These are phyloP conservation scores for Panus rudis DNA, from an alignment of 768 basidiomycete genomes.

Conservation along the genomic window DNA sequence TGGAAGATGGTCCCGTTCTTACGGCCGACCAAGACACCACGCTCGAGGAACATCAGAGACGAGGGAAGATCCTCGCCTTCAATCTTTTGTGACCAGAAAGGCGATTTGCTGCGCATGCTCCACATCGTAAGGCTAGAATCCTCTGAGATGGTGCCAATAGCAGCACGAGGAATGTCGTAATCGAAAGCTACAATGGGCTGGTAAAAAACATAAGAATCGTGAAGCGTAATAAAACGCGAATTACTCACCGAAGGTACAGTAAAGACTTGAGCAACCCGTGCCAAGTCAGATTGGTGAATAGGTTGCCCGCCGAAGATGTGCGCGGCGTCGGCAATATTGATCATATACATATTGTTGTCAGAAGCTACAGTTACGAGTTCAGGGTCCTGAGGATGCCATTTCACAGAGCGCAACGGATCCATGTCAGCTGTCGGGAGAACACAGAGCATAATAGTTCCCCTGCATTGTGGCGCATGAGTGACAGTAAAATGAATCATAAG, in stretches of 20 bases:
- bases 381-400: conserved; percentile 82
- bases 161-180: conserved; percentile 72
- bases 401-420: conserved; percentile 71
- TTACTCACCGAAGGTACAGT: conserved; percentile 60
- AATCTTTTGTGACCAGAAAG: conserved; percentile 71
- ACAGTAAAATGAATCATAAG: conserved; percentile 1
- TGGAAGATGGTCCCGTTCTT: conserved; percentile 84
- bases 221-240: neutral
- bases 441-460: conserved; percentile 63
- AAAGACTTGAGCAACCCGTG: conserved; percentile 62
- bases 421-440: conserved; percentile 52
- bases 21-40: conserved; percentile 78
- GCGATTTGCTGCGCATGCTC: conserved; percentile 71
- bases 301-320: conserved; percentile 58
- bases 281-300: conserved; percentile 61
- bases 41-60: conserved; percentile 78
- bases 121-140: conserved; percentile 78
- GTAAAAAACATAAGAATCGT: neutral
- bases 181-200: conserved; percentile 81
- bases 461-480: conserved; percentile 22
- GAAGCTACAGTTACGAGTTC: conserved; percentile 82
- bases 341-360: conserved; percentile 64
- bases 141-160: conserved; percentile 74
- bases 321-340: conserved; percentile 62
- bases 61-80: conserved; percentile 77